phyloP scores from a whole-genome alignment of 495 filamentous ascomycete genomes.

The Penicillium waksmanii region DNA sequence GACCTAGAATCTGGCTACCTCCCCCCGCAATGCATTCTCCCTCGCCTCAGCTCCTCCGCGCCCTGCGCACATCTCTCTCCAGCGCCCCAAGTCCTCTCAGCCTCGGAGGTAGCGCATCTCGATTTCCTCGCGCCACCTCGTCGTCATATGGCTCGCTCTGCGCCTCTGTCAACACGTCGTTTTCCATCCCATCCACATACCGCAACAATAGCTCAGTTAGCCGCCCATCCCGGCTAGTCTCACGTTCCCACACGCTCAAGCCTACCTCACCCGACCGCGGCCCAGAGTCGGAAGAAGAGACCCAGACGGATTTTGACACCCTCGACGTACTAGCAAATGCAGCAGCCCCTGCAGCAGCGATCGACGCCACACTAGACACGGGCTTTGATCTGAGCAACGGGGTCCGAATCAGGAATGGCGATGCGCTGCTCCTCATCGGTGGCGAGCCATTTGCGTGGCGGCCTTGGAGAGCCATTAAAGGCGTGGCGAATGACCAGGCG shows the following conservation, averaged over 20 bases:
- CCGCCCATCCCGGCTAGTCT: slow-evolving; percentile 42
- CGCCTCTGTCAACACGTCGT: slow-evolving; percentile 7
- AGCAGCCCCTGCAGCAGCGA: slow-evolving; percentile 73
- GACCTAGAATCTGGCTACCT: background rate
- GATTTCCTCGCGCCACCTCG: slow-evolving; percentile 14
- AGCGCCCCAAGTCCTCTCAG: slow-evolving; percentile 13
- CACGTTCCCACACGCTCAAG: slow-evolving; percentile 44
- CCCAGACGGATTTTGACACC: slow-evolving; percentile 72
- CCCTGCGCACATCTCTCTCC: slow-evolving; percentile 42
- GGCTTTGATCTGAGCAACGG: slow-evolving; percentile 86
- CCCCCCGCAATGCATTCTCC: slow-evolving; percentile 41
- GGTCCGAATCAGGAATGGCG: slow-evolving; percentile 63
- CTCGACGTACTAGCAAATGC: slow-evolving; percentile 81
- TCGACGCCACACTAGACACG: slow-evolving; percentile 77
- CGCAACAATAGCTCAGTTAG: slow-evolving; percentile 36
- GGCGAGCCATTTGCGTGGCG: slow-evolving; percentile 89
- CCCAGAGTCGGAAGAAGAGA: slow-evolving; percentile 60
- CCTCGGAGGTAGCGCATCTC: slow-evolving; percentile 22
- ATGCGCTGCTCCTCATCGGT: slow-evolving; percentile 72
- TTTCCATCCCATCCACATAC: slow-evolving; percentile 12
- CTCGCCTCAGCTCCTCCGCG: slow-evolving; percentile 50
- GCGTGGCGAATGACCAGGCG: slow-evolving; percentile 29
- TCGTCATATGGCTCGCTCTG: slow-evolving; percentile 20
- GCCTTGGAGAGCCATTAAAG: slow-evolving; percentile 63
- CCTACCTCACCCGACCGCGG: slow-evolving; percentile 58